Evolutionary conservation across 371 early-diverging fungal species (phyloP), one percentile per base, ranked within the genome.

Genomic region (Cokeromyces recurvatus): DNA sequence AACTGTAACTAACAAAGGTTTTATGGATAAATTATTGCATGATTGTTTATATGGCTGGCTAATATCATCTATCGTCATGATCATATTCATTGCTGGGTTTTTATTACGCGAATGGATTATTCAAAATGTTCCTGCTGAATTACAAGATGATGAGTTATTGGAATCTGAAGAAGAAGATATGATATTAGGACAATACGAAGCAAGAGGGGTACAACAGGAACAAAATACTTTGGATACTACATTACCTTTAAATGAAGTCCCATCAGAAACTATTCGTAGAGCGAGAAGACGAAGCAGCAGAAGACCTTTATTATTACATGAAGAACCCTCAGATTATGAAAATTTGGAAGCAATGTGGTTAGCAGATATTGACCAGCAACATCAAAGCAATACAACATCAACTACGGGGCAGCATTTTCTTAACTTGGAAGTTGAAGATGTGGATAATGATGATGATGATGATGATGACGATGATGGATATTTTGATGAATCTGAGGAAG

Each of bases 31-130:
- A n/a, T n/a, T n/a, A n/a, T n/a, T n/a, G 10, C 53, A 79, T 32
- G 92, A 92, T 61, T 87, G 90, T 37, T 81, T 91, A 39, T 89
- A 92, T 46, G 95, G 95, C 2, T 86, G 88, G 43, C 77, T 90
- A 24, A 83, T 93, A 35, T 81, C 88, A 2, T 70, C 81, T 20
- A 51, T 81, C 17, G 80, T 86, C 0, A 74, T 92, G 11, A 63
- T 90, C 7, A 65, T 85, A 4, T 90, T 89, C 51, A 74, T 91
- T 12, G 81, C 81, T 2, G 73, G 86, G 10, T 84, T 90, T 51
- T 69, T 87, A 22, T 65, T 92, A 29, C 82, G 89, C 14, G 95
- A 94, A 62, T 92, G 91, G 85, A 82, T 92, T 9, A 65, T 84
- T 20, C 82, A 88, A 48, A 87, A 92, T 49, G 80, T 85, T 4